Evolutionary conservation across 371 early-diverging fungal genomes (phyloP).

Genomic region (Catenaria anguillulae): DNA sequence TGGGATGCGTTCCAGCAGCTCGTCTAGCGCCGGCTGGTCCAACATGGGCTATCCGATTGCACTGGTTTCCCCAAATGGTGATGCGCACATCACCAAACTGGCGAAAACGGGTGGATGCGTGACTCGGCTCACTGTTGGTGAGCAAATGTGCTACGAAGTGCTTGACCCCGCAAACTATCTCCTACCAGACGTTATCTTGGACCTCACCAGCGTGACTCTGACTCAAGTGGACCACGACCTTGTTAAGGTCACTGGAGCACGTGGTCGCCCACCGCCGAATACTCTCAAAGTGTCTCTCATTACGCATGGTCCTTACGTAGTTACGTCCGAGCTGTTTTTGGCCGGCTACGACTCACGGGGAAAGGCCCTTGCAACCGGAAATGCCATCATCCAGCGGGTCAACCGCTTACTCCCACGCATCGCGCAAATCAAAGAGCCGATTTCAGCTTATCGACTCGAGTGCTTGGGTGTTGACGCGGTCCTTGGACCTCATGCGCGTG

Average conservation of each 20-base stretch:
- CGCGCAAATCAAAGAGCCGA: slow-evolving; percentile 29
- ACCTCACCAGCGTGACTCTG: slow-evolving; percentile 44
- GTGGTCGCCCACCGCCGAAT: slow-evolving; percentile 46
- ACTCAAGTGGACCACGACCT: slow-evolving; percentile 39
- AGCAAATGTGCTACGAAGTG: slow-evolving; percentile 57
- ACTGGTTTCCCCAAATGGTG: slow-evolving; percentile 39
- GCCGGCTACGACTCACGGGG: slow-evolving; percentile 49
- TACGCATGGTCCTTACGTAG: slow-evolving; percentile 50
- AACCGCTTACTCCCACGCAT: slow-evolving; percentile 27
- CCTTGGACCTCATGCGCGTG: slow-evolving; percentile 41
- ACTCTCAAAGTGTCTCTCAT: slow-evolving; percentile 52
- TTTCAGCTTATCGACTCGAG: slow-evolving; percentile 39
- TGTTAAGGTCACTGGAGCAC: slow-evolving; percentile 47
- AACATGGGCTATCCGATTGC: slow-evolving; percentile 59
- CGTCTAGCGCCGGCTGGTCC: slow-evolving; percentile 37
- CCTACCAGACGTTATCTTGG: slow-evolving; percentile 56
- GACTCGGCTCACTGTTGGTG: slow-evolving; percentile 42
- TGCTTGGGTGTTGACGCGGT: slow-evolving; percentile 50
- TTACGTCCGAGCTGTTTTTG: slow-evolving; percentile 45
- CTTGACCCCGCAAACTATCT: slow-evolving; percentile 51
- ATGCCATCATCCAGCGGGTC: slow-evolving; percentile 42
- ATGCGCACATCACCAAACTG: slow-evolving; percentile 52
- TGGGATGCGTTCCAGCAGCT: slow-evolving; percentile 36
- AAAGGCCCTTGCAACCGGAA: slow-evolving; percentile 44
- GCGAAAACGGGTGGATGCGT: slow-evolving; percentile 54